Conservation (phyloP, 2,329 filamentous ascomycete genomes). For the Aspergillus sp. region DNA sequence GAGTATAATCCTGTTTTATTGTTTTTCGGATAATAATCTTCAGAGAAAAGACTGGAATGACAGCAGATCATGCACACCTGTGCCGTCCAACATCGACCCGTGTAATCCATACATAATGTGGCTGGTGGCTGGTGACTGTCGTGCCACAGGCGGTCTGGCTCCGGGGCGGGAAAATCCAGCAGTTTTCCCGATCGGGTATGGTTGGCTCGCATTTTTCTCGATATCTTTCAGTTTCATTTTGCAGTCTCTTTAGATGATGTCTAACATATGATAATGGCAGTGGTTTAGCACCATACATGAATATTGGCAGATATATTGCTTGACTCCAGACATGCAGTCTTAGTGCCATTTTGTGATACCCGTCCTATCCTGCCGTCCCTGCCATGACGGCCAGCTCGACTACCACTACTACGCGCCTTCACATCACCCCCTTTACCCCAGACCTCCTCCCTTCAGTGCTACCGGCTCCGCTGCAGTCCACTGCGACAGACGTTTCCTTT, state of each 20-base stretch:
- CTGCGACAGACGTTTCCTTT: constrained; percentile 76
- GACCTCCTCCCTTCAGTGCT: constrained; percentile 66
- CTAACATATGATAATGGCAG: too few species aligned
- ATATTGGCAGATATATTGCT: not conserved
- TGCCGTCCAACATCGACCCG: too few species aligned
- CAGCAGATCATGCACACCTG: too few species aligned
- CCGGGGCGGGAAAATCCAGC: constrained; percentile 11
- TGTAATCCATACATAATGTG: not conserved
- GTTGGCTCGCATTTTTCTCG: not conserved
- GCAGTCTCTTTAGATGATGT: too few species aligned
- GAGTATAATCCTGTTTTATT: not conserved
- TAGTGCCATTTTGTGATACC: too few species aligned
- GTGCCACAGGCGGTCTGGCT: constrained; percentile 1
- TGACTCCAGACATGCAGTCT: not conserved
- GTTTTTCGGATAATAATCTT: not conserved
- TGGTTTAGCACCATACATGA: not conserved
- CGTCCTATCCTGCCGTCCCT: too few species aligned
- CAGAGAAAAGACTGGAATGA: not conserved
- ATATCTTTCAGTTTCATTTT: not conserved
- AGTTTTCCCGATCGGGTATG: constrained; percentile 2
- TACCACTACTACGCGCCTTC: constrained; percentile 50
- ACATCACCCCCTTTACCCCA: constrained; percentile 79
- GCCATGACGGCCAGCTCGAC: constrained; percentile 13
- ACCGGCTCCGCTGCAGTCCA: constrained; percentile 55
- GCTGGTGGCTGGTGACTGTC: not conserved